A percentile compares a stretch with the other conserved stretches of the same genome.
These are phyloP conservation scores for Kwoniella sp. DNA, from an alignment of 768 basidiomycete genomes.

Conservation along the genomic window DNA sequence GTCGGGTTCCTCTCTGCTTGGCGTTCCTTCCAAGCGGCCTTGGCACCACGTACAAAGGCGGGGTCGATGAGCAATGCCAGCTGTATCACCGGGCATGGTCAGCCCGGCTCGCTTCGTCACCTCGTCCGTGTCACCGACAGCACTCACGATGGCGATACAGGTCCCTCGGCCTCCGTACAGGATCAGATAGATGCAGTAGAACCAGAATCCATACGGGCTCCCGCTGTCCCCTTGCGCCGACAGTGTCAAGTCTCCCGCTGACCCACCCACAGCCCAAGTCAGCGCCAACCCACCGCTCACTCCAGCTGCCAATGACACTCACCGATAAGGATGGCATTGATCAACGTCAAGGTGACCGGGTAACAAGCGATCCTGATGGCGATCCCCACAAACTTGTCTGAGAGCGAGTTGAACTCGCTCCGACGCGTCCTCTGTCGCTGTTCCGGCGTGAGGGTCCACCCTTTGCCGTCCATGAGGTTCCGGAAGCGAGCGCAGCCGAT, in stretches of 20 bases:
- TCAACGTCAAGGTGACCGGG: conserved; percentile 23
- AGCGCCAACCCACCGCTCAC: not conserved
- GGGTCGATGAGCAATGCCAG: conserved; percentile 1
- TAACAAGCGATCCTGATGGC: conserved; percentile 30
- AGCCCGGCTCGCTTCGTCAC: not conserved
- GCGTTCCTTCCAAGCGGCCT: conserved; percentile 10
- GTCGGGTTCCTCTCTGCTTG: not conserved
- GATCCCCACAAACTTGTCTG: conserved; percentile 27
- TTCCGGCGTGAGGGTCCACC: not conserved
- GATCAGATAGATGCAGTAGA: conserved; percentile 26
- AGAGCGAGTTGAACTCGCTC: conserved; percentile 10
- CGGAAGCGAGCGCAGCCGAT: no score
- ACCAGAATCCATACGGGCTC: conserved; percentile 5
- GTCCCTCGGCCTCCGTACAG: conserved; percentile 31
- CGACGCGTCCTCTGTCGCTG: not conserved
- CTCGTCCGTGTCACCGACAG: not conserved
- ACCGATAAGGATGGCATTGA: conserved; percentile 29
- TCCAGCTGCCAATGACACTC: no score
- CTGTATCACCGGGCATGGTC: not conserved
- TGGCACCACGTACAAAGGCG: conserved; percentile 2
- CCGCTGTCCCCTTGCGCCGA: conserved; percentile 16
- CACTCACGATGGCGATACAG: conserved; percentile 18
- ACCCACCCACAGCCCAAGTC: not conserved
- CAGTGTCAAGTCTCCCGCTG: conserved; percentile 24
- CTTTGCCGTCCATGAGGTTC: conserved; percentile 2